Evolutionary conservation across 805 yeast species (phyloP).

Genomic region (Cyberlindnera mrakii): DNA sequence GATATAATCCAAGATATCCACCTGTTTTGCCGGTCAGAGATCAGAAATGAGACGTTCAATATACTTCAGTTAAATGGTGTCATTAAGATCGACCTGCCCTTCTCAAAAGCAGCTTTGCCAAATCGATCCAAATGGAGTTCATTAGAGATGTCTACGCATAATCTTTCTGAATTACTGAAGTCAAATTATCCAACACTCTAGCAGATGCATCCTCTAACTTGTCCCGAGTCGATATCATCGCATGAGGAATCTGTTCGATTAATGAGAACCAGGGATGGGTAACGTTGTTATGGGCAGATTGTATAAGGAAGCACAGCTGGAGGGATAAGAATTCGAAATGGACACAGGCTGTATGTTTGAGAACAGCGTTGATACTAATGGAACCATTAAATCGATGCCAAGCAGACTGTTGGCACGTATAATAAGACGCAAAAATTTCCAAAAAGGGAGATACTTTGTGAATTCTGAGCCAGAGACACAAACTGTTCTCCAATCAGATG

Average conservation of each 20-base stretch:
- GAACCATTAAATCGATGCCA: constrained; percentile 18
- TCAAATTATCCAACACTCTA: background rate
- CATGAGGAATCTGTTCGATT: constrained; percentile 12
- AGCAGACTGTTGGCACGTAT: constrained; percentile 15
- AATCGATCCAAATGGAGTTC: no score
- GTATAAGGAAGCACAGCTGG: no score
- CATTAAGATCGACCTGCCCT: constrained; percentile 16
- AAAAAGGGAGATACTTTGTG: no score
- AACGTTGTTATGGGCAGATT: constrained; percentile 17
- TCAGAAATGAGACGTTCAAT: no score
- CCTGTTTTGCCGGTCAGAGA: no score
- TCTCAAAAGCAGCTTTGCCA: constrained; percentile 9
- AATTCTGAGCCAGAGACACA: no score
- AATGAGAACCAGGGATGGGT: constrained; percentile 15
- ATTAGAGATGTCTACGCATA: no score
- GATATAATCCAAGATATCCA: no score
- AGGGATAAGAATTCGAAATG: no score
- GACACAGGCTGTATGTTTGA: no score
- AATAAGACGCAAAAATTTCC: background rate
- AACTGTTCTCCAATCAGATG: no score
- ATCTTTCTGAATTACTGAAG: constrained; percentile 3
- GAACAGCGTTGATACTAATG: constrained; percentile 14
- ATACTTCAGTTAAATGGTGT: no score
- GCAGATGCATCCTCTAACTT: constrained; percentile 3
- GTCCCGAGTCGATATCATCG: constrained; percentile 12